phyloP scores from a whole-genome alignment of 768 basidiomycete genomes.

The Termitomyces sp. region DNA sequence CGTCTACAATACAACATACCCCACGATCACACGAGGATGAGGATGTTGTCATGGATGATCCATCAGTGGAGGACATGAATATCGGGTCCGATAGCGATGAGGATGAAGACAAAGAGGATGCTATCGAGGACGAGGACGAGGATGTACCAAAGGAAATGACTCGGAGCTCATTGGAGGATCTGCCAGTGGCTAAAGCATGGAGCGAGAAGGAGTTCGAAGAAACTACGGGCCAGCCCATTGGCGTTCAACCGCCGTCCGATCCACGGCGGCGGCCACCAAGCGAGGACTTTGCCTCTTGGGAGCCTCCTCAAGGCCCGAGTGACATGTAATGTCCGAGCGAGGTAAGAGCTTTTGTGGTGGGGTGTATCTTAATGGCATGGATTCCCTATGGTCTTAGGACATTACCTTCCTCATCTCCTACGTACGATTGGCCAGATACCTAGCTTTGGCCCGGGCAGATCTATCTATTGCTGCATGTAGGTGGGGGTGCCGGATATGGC shows the following conservation, averaged over 20 bases:
- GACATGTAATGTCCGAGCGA: neutral
- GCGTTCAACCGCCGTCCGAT: constrained; percentile 8
- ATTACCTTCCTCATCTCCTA: neutral
- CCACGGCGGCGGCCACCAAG: constrained; percentile 13
- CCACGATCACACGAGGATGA: constrained; percentile 25
- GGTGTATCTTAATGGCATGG: constrained; percentile 10
- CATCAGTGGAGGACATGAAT: constrained; percentile 30
- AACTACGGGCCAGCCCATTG: neutral
- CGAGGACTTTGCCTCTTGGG: constrained; percentile 1
- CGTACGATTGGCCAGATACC: neutral
- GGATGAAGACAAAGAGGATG: constrained; percentile 1
- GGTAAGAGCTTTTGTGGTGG: neutral
- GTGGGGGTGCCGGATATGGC: neutral
- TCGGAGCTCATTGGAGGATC: neutral
- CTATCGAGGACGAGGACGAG: neutral
- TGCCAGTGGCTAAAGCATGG: neutral
- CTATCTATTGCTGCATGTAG: neutral
- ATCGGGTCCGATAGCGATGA: constrained; percentile 20
- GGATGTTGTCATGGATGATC: constrained; percentile 23
- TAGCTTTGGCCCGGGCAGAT: neutral
- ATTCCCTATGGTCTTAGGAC: neutral
- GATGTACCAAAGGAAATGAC: neutral
- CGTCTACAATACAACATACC: constrained; percentile 35
- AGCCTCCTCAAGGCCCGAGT: constrained; percentile 1
- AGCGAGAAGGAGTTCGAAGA: constrained; percentile 5